Base-by-base conservation (phyloP, 805 yeast genomes). In the Cyberlindnera galapagoensis region DNA sequence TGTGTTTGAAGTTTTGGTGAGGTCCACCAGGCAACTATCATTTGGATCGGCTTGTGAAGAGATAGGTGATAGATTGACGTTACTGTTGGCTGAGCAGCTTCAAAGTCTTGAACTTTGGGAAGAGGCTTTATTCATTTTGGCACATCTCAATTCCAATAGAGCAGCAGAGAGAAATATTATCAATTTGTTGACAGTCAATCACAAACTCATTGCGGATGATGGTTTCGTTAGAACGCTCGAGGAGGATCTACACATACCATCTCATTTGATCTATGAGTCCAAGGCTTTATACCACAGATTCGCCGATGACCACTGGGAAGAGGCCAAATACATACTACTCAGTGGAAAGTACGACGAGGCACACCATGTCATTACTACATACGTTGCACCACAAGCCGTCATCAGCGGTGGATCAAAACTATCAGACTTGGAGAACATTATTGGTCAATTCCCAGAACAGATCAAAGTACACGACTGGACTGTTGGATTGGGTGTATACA, bases 361-460 rank as follows among this genome's bases (percentile, higher is more conserved):
- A 0, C 92, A 84, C 47, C 51, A 57, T 3, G 58, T 74, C 1
- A 56, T 84, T 4, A 45, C 77, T 7, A 49, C 60, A 1, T 52
- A 64, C 4, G 80, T 86, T 19, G 97, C 90, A 0, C 97, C 97
- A 7, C 53, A 57, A 10, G 70, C 79, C 4, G 72, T 88, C 1
- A 69, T 78, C 11, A 63, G 70, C n/a, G 67, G 70, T 35, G 57
- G 55, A 2, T 35, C 48, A 5, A 39, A 44, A 24, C 33, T 64
- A 17, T 28, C 36, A 6, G 42, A 49, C 9, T 44, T 74, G n/a
- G 45, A 50, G n/a, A 38, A 35, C 2, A 39, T 80, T 8, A 46
- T 71, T 26, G 34, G 49, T 3, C 38, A 51, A 38, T 70, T 71
- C 53, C 80, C 78, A 9, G 57, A 54, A 22, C 47, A 48, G 1